Evolutionary conservation across 1,284 basidiomycete species (phyloP), one percentile per base, ranked within the genome.

Genomic region (Sanguinoderma infundibulare): DNA sequence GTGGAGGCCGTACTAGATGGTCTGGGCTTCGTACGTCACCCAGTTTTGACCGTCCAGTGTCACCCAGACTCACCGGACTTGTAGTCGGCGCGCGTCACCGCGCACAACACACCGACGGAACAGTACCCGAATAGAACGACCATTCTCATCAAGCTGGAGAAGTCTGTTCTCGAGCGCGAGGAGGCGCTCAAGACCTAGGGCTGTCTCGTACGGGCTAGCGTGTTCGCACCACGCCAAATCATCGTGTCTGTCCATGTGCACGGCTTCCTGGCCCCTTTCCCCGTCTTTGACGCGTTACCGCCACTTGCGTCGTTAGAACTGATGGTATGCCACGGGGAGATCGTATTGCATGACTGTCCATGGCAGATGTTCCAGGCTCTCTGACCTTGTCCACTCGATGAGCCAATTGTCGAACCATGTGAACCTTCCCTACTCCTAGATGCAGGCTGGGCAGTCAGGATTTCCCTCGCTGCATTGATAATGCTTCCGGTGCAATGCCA

Each of bases 1-100:
- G 96, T 99, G 4, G 98, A 99, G 78, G 97, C 96, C 7, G 95
- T 98, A 3, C 81, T 99, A 61, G 97, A 99, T 73, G 96, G 96
- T 0, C 81, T 98, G 22, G 94, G 96, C 58, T 96, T 99, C 68
- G 96, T 98, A 72, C 75, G 96, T 89, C 55, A 3, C 50, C 53
- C 39, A 34, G 59, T 55, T 47, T 17, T 38, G 57, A 3, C n/a
- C 59, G 32, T 53, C 58, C 34, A 52, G 22, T 22, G 28, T 32
- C 35, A 8, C 17, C 42, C 36, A 39, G 50, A 53, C 35, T 39
- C 14, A 54, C 34, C 9, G 5, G 1, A 17, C 53, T 64, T 47
- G 17, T 73, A 98, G 96, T 97, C 97, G 12, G 95, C 96, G 2
- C 85, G 97, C 67, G 98, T 99, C 15, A 99, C 98, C 0, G 96